Conservation (phyloP, 345 rosid species). For the Gossypium stocksii region DNA sequence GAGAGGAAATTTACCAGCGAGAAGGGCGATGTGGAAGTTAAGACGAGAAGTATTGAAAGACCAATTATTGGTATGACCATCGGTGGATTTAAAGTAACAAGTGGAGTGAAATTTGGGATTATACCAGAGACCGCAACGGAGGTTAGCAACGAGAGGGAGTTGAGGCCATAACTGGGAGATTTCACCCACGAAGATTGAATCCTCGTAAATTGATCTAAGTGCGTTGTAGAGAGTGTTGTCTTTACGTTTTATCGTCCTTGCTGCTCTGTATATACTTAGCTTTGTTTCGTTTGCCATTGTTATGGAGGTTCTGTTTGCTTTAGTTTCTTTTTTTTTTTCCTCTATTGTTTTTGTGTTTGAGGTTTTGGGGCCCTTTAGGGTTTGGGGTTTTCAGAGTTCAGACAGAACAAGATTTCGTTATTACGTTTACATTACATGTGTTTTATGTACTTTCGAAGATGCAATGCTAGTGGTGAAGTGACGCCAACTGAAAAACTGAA, state of each 20-base stretch:
- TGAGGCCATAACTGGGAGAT: slow-evolving; percentile 80
- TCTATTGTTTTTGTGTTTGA: no score
- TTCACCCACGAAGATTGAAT: slow-evolving; percentile 78
- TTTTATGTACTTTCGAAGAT: not conserved
- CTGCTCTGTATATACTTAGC: slow-evolving; percentile 80
- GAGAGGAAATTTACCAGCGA: slow-evolving; percentile 45
- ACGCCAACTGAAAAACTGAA: not conserved
- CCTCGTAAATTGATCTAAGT: slow-evolving; percentile 72
- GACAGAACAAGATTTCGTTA: not conserved
- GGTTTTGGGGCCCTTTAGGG: not conserved
- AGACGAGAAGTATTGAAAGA: slow-evolving; percentile 84
- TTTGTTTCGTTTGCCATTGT: slow-evolving; percentile 30
- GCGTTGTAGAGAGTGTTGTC: slow-evolving; percentile 79
- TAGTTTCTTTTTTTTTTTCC: not conserved
- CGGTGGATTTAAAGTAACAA: slow-evolving; percentile 97
- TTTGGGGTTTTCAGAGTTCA: not conserved
- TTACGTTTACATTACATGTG: not conserved
- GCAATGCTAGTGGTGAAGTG: no score
- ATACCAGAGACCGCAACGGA: slow-evolving; percentile 99
- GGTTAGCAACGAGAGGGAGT: slow-evolving; percentile 76
- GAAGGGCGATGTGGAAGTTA: slow-evolving; percentile 74
- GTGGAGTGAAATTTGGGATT: slow-evolving; percentile 52
- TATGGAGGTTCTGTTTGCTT: no score
- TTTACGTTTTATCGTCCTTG: slow-evolving; percentile 62
- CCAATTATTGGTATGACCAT: slow-evolving; percentile 84